Percentiles rank a stretch among this genome's conserved stretches.
phyloP scores from a whole-genome alignment of 2,329 filamentous ascomycete genomes.

The Hymenoscyphus occultus region DNA sequence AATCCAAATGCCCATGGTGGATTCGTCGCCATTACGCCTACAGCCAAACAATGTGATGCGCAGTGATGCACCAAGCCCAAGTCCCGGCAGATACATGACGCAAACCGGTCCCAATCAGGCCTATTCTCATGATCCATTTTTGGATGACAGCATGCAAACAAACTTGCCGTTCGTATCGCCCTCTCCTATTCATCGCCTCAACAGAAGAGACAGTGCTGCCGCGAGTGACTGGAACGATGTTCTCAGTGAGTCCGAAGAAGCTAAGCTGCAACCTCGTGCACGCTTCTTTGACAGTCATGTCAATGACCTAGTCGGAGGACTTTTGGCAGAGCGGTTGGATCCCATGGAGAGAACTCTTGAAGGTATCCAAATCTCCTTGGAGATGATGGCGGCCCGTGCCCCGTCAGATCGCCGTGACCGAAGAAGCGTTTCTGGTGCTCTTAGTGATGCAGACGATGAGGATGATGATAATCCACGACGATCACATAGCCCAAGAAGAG shows the following conservation, averaged over 20 bases:
- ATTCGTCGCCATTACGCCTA: conserved; percentile 52
- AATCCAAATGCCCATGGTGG: conserved; percentile 40
- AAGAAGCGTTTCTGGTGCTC: conserved; percentile 67
- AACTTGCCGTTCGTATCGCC: conserved; percentile 50
- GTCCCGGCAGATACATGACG: conserved; percentile 54
- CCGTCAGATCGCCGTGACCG: conserved; percentile 56
- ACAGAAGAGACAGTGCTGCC: conserved; percentile 60
- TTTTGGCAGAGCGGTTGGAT: conserved; percentile 72
- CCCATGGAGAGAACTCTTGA: conserved; percentile 79
- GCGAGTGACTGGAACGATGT: conserved; percentile 91
- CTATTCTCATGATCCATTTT: conserved; percentile 40
- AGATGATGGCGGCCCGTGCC: conserved; percentile 52
- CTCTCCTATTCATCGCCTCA: conserved; percentile 60
- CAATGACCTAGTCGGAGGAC: conserved; percentile 75
- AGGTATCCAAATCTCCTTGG: conserved; percentile 69
- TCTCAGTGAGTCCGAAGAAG: conserved; percentile 77
- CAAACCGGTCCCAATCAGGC: conserved; percentile 44
- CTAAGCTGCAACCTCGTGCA: conserved; percentile 76
- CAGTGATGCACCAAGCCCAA: conserved; percentile 72
- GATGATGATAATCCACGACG: conserved; percentile 76
- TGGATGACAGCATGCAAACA: conserved; percentile 34
- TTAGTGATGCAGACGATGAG: conserved; percentile 89
- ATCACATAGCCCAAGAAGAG: conserved; percentile 73
- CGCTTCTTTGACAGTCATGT: conserved; percentile 90
- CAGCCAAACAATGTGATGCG: conserved; percentile 53